These are phyloP conservation scores for Pseudoscleropodium purum DNA, from an alignment of 225 moss, liverwort and hornwort genomes.

Conservation along the genomic window DNA sequence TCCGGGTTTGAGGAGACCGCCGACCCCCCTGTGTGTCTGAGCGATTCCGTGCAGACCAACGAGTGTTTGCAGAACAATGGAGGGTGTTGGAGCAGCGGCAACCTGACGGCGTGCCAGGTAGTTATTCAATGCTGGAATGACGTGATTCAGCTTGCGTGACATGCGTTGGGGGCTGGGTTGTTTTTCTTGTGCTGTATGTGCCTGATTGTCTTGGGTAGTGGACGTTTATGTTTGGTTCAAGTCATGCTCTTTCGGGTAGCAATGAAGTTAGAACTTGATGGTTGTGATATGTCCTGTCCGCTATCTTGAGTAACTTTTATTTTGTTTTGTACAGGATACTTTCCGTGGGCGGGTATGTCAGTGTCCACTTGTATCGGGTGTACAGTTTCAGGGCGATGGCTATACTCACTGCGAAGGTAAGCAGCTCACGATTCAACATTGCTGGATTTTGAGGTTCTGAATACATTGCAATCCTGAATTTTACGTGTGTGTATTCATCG, in stretches of 20 bases:
- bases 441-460: not conserved
- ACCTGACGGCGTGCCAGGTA: constrained; percentile 70
- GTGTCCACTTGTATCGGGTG: constrained; percentile 68
- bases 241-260: not conserved
- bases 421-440: not conserved
- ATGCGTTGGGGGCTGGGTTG: no score
- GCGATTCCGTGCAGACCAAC: constrained; percentile 64
- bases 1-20: constrained; percentile 71
- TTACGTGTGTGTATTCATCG: not conserved
- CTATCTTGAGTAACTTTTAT: not conserved
- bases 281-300: not conserved
- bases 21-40: constrained; percentile 74
- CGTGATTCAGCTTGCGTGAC: not conserved
- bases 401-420: not conserved
- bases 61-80: constrained; percentile 74
- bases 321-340: constrained; percentile 34
- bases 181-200: not conserved
- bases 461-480: not conserved
- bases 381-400: constrained; percentile 20
- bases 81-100: constrained; percentile 76
- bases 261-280: not conserved
- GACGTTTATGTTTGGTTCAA: not conserved
- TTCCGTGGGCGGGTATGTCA: constrained; percentile 75
- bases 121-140: not conserved
- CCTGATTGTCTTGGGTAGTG: not conserved